Conservation (phyloP, 202 grass and related monocot genomes). For the Panicum hallii region DNA sequence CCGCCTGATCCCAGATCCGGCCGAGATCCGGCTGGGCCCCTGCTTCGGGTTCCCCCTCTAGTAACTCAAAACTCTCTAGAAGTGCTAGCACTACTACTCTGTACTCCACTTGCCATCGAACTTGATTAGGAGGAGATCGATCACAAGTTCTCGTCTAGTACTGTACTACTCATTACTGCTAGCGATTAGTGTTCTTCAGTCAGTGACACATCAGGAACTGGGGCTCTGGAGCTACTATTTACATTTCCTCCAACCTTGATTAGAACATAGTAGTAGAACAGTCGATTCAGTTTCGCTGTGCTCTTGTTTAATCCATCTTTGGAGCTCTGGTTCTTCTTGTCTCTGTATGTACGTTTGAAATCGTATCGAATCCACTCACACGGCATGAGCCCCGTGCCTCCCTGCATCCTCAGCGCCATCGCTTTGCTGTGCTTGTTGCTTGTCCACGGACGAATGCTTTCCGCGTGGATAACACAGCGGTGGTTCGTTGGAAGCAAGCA, state of each 20-base stretch:
- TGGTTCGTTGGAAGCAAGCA: not conserved
- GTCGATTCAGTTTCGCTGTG: not conserved
- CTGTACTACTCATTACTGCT: not conserved
- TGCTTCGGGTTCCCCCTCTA: conserved; percentile 4
- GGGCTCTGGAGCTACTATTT: conserved; percentile 23
- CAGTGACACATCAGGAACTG: not conserved
- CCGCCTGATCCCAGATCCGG: conserved; percentile 46
- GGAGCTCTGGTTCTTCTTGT: not conserved
- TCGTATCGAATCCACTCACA: not conserved
- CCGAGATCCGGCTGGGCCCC: not conserved
- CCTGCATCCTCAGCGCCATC: not conserved
- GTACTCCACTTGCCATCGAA: conserved; percentile 17
- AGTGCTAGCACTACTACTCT: not conserved
- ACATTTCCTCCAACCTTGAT: conserved; percentile 36
- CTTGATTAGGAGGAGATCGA: conserved; percentile 9
- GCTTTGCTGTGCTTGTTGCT: not conserved
- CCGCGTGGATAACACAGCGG: not conserved
- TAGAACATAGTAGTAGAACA: not conserved
- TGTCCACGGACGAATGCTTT: conserved; percentile 6
- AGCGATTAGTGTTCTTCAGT: conserved; percentile 2
- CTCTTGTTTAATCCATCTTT: conserved; percentile 18
- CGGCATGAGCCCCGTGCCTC: conserved; percentile 13
- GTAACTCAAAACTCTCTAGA: conserved; percentile 25
- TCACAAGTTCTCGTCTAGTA: not conserved
- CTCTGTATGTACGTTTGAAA: not conserved